These are phyloP conservation scores for Sanghuangporus sanghuang DNA, from an alignment of 1,284 basidiomycete species.

Conservation along the genomic window DNA sequence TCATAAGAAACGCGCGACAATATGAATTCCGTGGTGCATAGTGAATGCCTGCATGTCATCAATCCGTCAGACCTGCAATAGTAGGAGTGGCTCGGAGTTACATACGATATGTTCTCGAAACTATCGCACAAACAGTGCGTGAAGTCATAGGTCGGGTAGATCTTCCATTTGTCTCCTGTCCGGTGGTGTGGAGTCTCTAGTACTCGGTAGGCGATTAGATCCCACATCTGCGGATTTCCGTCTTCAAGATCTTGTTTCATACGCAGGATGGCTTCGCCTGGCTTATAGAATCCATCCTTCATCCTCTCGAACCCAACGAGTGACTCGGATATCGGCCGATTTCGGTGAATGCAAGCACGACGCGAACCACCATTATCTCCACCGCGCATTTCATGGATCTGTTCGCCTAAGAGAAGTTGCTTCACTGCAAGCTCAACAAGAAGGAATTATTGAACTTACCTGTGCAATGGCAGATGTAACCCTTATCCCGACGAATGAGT, in stretches of 20 bases:
- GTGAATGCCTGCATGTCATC: constrained; percentile 69
- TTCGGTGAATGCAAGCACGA: constrained; percentile 82
- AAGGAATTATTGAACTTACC: constrained; percentile 46
- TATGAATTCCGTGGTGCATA: constrained; percentile 97
- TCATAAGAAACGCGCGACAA: constrained; percentile 97
- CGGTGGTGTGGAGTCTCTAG: constrained; percentile 90
- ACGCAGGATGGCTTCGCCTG: constrained; percentile 87
- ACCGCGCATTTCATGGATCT: constrained; percentile 86
- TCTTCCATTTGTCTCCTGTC: constrained; percentile 89
- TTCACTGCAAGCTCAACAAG: constrained; percentile 4
- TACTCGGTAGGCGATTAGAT: constrained; percentile 94
- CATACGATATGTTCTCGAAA: constrained; percentile 97
- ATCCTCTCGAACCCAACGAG: constrained; percentile 88
- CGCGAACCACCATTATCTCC: constrained; percentile 81
- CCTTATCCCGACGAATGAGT: constrained; percentile 86
- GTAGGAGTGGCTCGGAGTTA: constrained; percentile 20
- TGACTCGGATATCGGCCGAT: constrained; percentile 81
- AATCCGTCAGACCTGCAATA: not conserved
- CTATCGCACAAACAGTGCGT: constrained; percentile 99
- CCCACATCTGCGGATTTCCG: constrained; percentile 99
- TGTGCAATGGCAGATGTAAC: constrained; percentile 95
- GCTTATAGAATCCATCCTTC: constrained; percentile 87
- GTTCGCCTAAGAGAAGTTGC: constrained; percentile 52
- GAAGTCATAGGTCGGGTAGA: constrained; percentile 98
- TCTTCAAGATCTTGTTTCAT: constrained; percentile 98